A percentile compares a stretch with the other conserved stretches of the same genome.
Conservation (phyloP, 2,329 filamentous ascomycete genomes). For the Fusarium nurragi region DNA sequence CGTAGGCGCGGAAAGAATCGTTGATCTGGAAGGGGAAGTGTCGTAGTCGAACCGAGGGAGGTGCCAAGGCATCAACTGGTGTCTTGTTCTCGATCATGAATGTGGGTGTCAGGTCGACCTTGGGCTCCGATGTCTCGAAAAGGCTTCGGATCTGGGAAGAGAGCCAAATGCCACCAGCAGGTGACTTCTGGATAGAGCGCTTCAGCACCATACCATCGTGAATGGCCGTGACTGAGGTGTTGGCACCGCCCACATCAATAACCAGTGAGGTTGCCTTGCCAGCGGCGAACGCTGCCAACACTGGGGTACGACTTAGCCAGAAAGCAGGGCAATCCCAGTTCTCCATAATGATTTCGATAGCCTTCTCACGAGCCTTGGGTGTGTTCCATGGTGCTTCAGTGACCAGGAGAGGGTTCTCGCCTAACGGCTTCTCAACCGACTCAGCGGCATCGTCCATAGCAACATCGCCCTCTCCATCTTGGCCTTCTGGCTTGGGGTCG, state of each 20-base stretch:
- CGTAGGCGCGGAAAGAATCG: constrained; percentile 79
- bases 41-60: constrained; percentile 79
- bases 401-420: constrained; percentile 91
- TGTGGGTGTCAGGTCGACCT: constrained; percentile 81
- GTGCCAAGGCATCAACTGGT: constrained; percentile 84
- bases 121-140: constrained; percentile 74
- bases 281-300: constrained; percentile 88
- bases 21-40: constrained; percentile 70
- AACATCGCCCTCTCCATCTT: constrained; percentile 70
- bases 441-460: constrained; percentile 63
- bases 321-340: constrained; percentile 95
- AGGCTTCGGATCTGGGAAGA: constrained; percentile 87
- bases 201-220: constrained; percentile 95
- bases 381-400: constrained; percentile 95
- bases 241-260: constrained; percentile 88
- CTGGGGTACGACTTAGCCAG: constrained; percentile 88
- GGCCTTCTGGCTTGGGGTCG: constrained; percentile 63
- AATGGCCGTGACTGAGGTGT: constrained; percentile 87
- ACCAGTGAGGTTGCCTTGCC: constrained; percentile 95
- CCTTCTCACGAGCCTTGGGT: constrained; percentile 87
- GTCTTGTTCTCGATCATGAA: constrained; percentile 90
- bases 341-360: constrained; percentile 96
- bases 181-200: constrained; percentile 86
- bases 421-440: constrained; percentile 77
- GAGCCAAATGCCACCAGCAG: constrained; percentile 87